A percentile compares a stretch with the other conserved stretches of the same genome.
Conservation (phyloP, 139 green algal species). For the Chlorella vulgaris region DNA sequence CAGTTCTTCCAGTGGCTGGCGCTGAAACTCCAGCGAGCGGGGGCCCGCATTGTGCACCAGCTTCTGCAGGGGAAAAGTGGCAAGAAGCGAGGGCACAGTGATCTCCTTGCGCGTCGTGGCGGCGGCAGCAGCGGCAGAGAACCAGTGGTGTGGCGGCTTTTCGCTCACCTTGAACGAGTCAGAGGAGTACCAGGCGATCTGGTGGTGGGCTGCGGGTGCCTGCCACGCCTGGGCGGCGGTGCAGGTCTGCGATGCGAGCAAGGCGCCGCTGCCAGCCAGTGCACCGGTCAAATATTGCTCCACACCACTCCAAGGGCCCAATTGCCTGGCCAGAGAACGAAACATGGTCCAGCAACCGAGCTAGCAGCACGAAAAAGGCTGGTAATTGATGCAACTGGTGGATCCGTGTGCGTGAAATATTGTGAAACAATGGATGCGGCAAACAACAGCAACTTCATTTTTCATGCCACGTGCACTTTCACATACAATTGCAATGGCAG, state of each 20-base stretch:
- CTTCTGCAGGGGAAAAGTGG: not conserved
- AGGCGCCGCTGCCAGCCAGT: not conserved
- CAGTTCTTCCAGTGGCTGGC: not conserved
- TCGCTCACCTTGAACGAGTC: conserved; percentile 18
- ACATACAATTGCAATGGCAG: too few relatives aligned
- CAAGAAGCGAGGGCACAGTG: not conserved
- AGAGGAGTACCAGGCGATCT: not conserved
- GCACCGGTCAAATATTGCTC: not conserved
- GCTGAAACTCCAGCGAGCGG: conserved; percentile 36
- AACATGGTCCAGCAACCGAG: too few relatives aligned
- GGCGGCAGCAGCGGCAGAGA: not conserved
- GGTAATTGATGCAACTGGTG: too few relatives aligned
- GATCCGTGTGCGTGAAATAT: too few relatives aligned
- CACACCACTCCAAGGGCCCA: not conserved
- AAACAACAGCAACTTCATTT: too few relatives aligned
- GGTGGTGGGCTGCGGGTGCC: not conserved
- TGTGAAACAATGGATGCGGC: too few relatives aligned
- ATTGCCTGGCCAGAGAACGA: not conserved
- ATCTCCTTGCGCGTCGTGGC: not conserved
- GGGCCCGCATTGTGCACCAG: not conserved
- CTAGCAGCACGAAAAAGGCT: not conserved
- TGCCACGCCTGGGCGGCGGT: not conserved
- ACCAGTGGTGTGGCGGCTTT: too few relatives aligned
- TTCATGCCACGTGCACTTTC: too few relatives aligned
- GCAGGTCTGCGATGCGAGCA: not conserved